These are phyloP conservation scores for Theobroma cacao DNA, from an alignment of 345 rosid genomes.

Conservation along the genomic window DNA sequence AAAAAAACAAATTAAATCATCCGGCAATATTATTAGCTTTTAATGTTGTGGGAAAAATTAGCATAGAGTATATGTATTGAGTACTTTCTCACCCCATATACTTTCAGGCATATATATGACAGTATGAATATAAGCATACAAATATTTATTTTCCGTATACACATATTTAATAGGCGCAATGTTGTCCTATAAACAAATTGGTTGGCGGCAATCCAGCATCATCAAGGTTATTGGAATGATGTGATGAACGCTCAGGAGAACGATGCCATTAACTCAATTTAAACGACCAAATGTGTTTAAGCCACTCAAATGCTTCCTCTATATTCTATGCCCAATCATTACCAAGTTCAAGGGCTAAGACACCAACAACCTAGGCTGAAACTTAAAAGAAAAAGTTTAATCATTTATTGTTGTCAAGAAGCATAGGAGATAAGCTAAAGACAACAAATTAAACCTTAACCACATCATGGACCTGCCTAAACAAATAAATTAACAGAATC, in stretches of 20 bases:
- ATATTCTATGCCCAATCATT: background rate
- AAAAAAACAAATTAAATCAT: background rate
- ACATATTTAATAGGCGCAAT: background rate
- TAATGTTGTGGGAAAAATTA: background rate
- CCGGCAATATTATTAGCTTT: background rate
- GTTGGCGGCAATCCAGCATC: background rate
- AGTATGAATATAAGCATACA: background rate
- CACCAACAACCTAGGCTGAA: background rate
- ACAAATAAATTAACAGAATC: background rate
- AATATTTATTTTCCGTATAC: background rate
- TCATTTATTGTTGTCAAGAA: background rate
- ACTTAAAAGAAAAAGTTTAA: background rate
- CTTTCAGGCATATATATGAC: background rate
- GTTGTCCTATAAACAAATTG: too few species aligned
- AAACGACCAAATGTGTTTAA: background rate
- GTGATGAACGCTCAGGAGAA: background rate
- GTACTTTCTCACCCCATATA: background rate
- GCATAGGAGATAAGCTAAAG: background rate
- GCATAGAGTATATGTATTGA: background rate
- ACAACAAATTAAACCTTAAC: conserved; percentile 10
- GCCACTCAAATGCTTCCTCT: background rate
- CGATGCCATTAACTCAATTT: background rate
- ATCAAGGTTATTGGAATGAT: background rate
- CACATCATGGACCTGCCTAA: conserved; percentile 12
- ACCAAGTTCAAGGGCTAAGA: background rate